phyloP scores from a whole-genome alignment of 1,139 yeast species.

The Groenewaldozyma sp. region DNA sequence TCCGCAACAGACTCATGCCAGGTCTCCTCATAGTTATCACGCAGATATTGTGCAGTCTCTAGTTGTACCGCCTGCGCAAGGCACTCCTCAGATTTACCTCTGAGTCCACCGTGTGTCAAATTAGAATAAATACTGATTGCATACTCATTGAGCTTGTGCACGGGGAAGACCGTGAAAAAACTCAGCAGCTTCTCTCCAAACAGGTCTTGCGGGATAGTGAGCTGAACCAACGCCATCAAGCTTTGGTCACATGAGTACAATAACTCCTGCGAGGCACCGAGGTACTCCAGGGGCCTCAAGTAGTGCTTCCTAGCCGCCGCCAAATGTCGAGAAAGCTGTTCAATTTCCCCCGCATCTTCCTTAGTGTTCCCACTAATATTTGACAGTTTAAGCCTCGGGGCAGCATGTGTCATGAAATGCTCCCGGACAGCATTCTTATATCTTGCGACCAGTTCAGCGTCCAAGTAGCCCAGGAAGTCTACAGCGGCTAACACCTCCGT shows the following conservation, averaged over 20 bases:
- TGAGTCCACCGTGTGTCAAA: slow-evolving; percentile 10
- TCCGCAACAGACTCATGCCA: slow-evolving; percentile 16
- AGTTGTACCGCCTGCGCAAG: slow-evolving; percentile 9
- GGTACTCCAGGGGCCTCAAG: slow-evolving; percentile 16
- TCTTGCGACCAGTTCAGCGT: slow-evolving; percentile 9
- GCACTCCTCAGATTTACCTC: slow-evolving; percentile 9
- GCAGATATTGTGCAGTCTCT: slow-evolving; percentile 9
- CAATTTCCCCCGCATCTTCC: slow-evolving; percentile 7
- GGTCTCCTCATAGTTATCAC: slow-evolving; percentile 8
- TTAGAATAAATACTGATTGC: slow-evolving; percentile 7
- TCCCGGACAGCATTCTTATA: slow-evolving; percentile 15
- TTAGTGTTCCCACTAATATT: too few species aligned
- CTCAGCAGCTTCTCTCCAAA: slow-evolving; percentile 9
- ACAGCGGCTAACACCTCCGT: slow-evolving; percentile 11
- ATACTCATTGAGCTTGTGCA: slow-evolving; percentile 8
- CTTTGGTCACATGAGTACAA: slow-evolving; percentile 12
- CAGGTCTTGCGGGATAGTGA: slow-evolving; percentile 11
- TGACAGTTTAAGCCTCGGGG: slow-evolving; percentile 13
- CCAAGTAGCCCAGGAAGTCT: slow-evolving; percentile 8
- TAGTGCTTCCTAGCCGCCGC: slow-evolving; percentile 18
- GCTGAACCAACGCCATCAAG: slow-evolving; percentile 16
- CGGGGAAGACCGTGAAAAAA: slow-evolving; percentile 9
- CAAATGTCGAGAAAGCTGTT: slow-evolving; percentile 11
- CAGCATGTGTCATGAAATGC: slow-evolving; percentile 17
- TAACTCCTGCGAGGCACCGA: slow-evolving; percentile 5